Evolutionary conservation across 306 rosid species (phyloP).

Genomic region (Argentina anserina): DNA sequence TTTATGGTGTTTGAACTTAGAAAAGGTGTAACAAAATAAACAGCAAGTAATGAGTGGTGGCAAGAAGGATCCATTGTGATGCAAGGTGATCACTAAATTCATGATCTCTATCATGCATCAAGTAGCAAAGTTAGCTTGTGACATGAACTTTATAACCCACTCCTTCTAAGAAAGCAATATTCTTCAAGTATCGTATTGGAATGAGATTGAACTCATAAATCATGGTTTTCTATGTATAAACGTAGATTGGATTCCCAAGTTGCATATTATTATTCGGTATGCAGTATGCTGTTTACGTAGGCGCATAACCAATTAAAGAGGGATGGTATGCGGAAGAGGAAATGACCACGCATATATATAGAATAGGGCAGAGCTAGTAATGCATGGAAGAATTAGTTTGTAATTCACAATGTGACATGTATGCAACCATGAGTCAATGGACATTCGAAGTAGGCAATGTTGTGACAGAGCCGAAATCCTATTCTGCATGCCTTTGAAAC

Average conservation of each 20-base stretch:
- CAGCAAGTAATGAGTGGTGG: neutral
- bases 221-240: neutral
- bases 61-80: neutral
- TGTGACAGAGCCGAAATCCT: neutral
- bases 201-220: neutral
- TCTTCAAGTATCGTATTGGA: neutral
- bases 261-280: neutral
- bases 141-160: neutral
- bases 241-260: neutral
- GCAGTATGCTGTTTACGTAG: neutral
- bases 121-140: neutral
- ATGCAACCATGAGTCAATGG: neutral
- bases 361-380: neutral
- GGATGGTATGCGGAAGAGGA: neutral
- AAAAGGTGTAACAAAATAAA: neutral
- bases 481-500: neutral
- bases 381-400: neutral
- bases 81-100: no score
- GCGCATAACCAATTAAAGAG: neutral
- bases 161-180: neutral
- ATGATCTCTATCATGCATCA: neutral
- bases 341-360: neutral
- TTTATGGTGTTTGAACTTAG: neutral
- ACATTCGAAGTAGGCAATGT: neutral
- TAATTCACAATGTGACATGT: neutral